Base-by-base conservation (phyloP, 352 stramenopile genomes). In the Globisporangium sylvaticum region DNA sequence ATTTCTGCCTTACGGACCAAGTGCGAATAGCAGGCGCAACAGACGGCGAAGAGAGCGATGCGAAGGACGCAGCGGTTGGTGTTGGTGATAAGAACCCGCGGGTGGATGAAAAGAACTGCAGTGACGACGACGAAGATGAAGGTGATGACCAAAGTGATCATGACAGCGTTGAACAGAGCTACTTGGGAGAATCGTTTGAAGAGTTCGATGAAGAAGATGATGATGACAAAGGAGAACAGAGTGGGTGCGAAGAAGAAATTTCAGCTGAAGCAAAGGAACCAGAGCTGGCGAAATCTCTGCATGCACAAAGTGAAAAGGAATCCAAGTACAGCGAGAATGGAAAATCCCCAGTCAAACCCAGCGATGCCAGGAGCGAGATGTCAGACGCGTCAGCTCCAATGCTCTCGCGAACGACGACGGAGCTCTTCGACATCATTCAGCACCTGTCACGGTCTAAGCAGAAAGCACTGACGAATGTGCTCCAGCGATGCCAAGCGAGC, bases 131-230 rank as follows among this genome's bases (percentile, higher is more conserved):
- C 18, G 9, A 62, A 9, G 50, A 75, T 58, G 50, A 52, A 42
- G 62, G 70, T 37, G 67, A 71, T 1, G 64, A 68, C 1, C 56
- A 70, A 12, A 34, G 65, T 31, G 54, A 72, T 25, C 50, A 29
- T 12, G 60, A 73, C 4, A 39, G 74, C 0, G 73, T 77, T 25
- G 80, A 89, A 32, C 82, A 92, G 6, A 80, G 69, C 22, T 95
- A 95, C 65, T 65, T 91, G 69, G 84, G 92, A 20, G 87, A 95
- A 42, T 93, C 84, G 0, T 95, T 95, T 70, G 87, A 95, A 69
- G 85, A 90, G 31, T 92, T 92, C 74, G 83, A 93, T 48, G 80
- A 83, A 0, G 73, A 85, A 0, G 73, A 72, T 0, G 53, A 69
- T 14, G 50, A 1, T 25, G 42, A 10, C 4, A n/a, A 27, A 20